Evolutionary conservation across 495 filamentous ascomycete species (phyloP).

Genomic region (Xylaria intraflava): DNA sequence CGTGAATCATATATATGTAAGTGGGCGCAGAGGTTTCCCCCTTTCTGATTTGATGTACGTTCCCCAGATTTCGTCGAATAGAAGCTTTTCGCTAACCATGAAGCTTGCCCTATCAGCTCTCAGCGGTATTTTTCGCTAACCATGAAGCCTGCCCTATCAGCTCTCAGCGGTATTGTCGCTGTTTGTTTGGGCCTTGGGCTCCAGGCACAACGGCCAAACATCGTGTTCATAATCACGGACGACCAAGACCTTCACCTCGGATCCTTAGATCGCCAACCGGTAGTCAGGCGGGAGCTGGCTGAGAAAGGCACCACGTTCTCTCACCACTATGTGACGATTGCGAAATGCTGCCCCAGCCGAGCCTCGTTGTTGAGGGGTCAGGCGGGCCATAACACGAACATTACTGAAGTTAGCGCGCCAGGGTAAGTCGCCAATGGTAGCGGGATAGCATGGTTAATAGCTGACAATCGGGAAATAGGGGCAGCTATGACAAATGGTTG

Average conservation of each 20-base stretch:
- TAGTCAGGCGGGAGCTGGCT: slow-evolving; percentile 29
- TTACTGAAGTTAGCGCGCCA: slow-evolving; percentile 50
- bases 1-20: neutral
- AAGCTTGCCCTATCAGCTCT: no score
- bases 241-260: slow-evolving; percentile 47
- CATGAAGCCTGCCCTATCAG: neutral
- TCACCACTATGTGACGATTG: slow-evolving; percentile 42
- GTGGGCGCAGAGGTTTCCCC: neutral
- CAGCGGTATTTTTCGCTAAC: no score
- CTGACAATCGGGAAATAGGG: neutral
- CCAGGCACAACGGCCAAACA: slow-evolving; percentile 29
- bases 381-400: slow-evolving; percentile 56
- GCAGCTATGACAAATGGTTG: slow-evolving; percentile 42
- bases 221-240: slow-evolving; percentile 50
- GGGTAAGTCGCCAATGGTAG: neutral
- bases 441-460: neutral
- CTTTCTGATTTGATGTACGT: no score
- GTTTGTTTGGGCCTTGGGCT: neutral
- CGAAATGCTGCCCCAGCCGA: slow-evolving; percentile 45
- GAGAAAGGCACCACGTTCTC: slow-evolving; percentile 39
- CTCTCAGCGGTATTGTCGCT: neutral
- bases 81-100: no score
- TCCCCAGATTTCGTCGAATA: neutral
- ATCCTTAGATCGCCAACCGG: slow-evolving; percentile 39
- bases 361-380: slow-evolving; percentile 50